These are phyloP conservation scores for Ambrosia artemisiifolia DNA, from an alignment of 129 eudicot species.

Conservation along the genomic window DNA sequence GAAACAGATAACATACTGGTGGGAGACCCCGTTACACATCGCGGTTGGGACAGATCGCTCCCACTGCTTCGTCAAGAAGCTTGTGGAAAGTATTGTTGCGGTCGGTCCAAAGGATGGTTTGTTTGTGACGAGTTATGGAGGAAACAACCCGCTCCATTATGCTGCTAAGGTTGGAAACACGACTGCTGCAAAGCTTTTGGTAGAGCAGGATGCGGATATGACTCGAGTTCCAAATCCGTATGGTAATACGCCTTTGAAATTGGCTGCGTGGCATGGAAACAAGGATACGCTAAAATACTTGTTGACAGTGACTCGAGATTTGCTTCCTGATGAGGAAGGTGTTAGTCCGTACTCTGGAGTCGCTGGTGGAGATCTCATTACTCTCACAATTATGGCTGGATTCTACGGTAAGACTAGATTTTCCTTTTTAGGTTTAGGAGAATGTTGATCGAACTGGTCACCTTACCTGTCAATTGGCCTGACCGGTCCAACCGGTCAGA, in stretches of 20 bases:
- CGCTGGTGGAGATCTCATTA: conserved; percentile 9
- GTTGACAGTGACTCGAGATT: neutral
- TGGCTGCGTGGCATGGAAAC: neutral
- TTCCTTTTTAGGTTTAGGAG: too few species aligned
- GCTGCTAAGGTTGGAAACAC: conserved; percentile 8
- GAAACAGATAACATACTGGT: neutral
- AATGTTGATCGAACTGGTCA: too few species aligned
- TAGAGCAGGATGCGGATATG: neutral
- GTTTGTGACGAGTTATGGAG: neutral
- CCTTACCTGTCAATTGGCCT: too few species aligned
- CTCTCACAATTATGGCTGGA: conserved; percentile 1
- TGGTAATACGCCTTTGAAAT: neutral
- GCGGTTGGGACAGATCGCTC: conserved; percentile 10
- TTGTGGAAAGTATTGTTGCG: neutral
- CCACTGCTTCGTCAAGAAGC: neutral
- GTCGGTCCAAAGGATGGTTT: neutral
- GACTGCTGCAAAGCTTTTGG: conserved; percentile 5
- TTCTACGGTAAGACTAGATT: neutral
- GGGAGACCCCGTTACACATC: neutral
- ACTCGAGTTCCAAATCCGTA: neutral
- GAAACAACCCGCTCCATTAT: conserved; percentile 1
- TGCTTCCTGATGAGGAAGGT: neutral
- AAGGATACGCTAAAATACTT: neutral
- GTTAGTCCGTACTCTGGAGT: neutral
- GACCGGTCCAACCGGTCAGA: too few species aligned